These are phyloP conservation scores for Eimeria acervulina DNA, from an alignment of 169 alveolate species.

Conservation along the genomic window DNA sequence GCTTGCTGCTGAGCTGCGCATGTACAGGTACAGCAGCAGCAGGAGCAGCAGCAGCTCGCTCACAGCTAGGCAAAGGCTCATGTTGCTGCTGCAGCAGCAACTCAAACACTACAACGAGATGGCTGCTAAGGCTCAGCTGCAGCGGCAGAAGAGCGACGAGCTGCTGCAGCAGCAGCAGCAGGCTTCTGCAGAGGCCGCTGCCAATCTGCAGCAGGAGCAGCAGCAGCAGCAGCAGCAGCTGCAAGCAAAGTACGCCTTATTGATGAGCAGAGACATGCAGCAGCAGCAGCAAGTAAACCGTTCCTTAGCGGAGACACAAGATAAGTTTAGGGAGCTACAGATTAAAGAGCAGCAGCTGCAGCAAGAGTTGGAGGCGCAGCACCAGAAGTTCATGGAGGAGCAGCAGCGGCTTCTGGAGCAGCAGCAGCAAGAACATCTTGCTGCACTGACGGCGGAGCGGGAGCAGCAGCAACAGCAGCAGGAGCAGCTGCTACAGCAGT, in stretches of 20 bases:
- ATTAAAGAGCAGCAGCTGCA: neutral
- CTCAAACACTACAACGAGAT: constrained; percentile 33
- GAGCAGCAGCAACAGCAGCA: constrained; percentile 48
- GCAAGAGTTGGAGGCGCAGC: neutral
- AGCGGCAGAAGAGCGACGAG: constrained; percentile 59
- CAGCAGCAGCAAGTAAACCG: constrained; percentile 40
- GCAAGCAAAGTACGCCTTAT: neutral
- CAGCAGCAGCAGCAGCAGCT: constrained; percentile 62
- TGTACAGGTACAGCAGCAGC: neutral
- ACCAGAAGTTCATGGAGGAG: neutral
- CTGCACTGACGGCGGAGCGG: constrained; percentile 16
- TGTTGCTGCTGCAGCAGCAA: constrained; percentile 60
- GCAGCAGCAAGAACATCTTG: constrained; percentile 9
- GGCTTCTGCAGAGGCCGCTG: constrained; percentile 9
- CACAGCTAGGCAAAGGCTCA: constrained; percentile 52
- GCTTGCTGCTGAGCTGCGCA: constrained; percentile 44
- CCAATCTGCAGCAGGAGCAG: constrained; percentile 60
- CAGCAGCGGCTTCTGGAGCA: constrained; percentile 30
- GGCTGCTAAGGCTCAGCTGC: constrained; percentile 32
- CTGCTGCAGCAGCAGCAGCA: constrained; percentile 64
- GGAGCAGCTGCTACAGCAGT: neutral
- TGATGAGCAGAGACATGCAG: neutral
- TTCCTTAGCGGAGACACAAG: neutral
- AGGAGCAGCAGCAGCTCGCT: constrained; percentile 10
- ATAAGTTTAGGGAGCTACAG: neutral